Conservation (phyloP, 2,329 filamentous ascomycete species). For the Aspergillus novoparasiticus region DNA sequence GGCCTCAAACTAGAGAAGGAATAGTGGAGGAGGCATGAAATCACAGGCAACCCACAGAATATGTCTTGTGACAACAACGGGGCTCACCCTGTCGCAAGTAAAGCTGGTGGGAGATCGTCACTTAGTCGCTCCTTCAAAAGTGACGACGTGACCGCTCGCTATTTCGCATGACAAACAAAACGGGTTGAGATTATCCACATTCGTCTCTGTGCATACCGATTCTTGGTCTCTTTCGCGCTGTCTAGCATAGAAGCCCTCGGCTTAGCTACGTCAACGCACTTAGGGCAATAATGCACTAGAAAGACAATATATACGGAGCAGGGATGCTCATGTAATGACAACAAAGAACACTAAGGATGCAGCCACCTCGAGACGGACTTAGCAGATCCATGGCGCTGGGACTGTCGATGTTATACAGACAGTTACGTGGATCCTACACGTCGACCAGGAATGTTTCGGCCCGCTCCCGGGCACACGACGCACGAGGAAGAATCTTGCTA, state of each 20-base stretch:
- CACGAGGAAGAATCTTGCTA: slow-evolving; percentile 4
- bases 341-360: slow-evolving; percentile 16
- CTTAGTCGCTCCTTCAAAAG: slow-evolving; percentile 14
- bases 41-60: not conserved
- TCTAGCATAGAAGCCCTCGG: not conserved
- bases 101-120: slow-evolving; percentile 23
- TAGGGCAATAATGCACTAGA: not conserved
- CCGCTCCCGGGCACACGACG: slow-evolving; percentile 19
- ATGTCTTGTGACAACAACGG: slow-evolving; percentile 3
- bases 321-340: slow-evolving; percentile 12
- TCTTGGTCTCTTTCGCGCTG: slow-evolving; percentile 2
- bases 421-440: slow-evolving; percentile 17
- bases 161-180: slow-evolving; percentile 2
- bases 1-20: not conserved
- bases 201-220: slow-evolving; percentile 1
- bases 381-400: slow-evolving; percentile 20
- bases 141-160: not conserved
- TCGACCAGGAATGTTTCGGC: slow-evolving; percentile 22
- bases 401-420: slow-evolving; percentile 18
- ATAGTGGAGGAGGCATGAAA: not conserved
- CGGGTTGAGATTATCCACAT: not conserved
- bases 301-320: not conserved
- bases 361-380: slow-evolving; percentile 18
- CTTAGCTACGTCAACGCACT: not conserved
- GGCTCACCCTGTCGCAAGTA: slow-evolving; percentile 1